Conservation (phyloP, 192 early-diverging fungal genomes). For the Coemansia sp. region DNA sequence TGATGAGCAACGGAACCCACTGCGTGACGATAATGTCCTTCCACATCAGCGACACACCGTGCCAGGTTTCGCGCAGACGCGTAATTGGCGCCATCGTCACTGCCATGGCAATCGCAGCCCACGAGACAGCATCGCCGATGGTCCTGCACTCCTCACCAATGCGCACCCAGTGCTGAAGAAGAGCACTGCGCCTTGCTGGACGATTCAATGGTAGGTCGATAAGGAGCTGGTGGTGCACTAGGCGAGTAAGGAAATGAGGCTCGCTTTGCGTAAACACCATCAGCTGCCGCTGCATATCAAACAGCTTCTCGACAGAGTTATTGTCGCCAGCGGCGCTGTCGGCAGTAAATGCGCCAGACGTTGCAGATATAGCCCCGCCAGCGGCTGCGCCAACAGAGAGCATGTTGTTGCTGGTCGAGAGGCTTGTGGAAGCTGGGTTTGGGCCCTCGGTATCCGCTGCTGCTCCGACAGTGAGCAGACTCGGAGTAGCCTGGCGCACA, state of each 20-base stretch:
- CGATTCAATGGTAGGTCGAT: constrained; percentile 57
- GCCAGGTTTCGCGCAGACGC: constrained; percentile 70
- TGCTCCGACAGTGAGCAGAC: constrained; percentile 28
- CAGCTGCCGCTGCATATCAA: constrained; percentile 43
- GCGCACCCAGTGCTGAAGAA: constrained; percentile 70
- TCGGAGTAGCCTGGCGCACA: constrained; percentile 19
- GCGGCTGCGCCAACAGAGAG: background rate
- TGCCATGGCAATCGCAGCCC: constrained; percentile 66
- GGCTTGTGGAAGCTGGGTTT: background rate
- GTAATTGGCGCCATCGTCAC: constrained; percentile 65
- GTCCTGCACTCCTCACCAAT: constrained; percentile 57
- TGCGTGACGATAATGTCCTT: constrained; percentile 53
- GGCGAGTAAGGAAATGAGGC: constrained; percentile 71
- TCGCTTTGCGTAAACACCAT: constrained; percentile 57
- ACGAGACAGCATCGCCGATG: constrained; percentile 65
- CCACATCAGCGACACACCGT: constrained; percentile 55
- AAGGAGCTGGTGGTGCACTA: constrained; percentile 67
- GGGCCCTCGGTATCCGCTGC: constrained; percentile 8
- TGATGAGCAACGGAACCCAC: constrained; percentile 63
- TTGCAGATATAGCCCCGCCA: background rate
- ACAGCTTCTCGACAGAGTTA: constrained; percentile 9
- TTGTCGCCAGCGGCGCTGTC: background rate
- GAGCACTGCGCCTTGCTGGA: constrained; percentile 49
- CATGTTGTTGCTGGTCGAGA: background rate
- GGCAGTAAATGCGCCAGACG: background rate